Conservation (phyloP, 352 stramenopile species). For the Pythium pyrilobum region DNA sequence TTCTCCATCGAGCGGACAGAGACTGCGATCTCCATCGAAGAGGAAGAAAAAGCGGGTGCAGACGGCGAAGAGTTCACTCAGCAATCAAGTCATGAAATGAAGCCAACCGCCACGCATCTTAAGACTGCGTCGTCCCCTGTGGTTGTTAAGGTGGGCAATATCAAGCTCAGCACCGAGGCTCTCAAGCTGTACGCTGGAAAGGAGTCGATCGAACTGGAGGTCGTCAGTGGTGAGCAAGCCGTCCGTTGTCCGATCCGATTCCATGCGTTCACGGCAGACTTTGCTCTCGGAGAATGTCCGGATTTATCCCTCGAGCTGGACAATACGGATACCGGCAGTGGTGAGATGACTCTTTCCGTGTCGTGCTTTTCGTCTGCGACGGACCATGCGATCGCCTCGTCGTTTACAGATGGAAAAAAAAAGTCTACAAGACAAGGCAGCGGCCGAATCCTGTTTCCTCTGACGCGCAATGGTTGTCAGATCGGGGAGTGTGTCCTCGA, state of each 20-base stretch:
- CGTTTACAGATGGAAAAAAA: neutral
- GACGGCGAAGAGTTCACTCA: neutral
- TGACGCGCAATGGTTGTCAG: neutral
- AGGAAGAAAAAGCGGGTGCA: neutral
- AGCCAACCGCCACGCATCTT: too few relatives aligned
- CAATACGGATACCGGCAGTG: neutral
- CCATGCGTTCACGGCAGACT: slow-evolving; percentile 30
- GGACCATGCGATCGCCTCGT: slow-evolving; percentile 9
- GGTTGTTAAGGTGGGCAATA: slow-evolving; percentile 25
- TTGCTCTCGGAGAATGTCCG: slow-evolving; percentile 31
- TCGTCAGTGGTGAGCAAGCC: slow-evolving; percentile 20
- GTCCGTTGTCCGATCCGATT: slow-evolving; percentile 23
- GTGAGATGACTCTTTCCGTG: neutral
- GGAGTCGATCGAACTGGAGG: slow-evolving; percentile 36
- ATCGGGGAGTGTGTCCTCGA: slow-evolving; percentile 11
- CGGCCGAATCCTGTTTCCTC: neutral
- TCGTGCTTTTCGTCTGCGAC: slow-evolving; percentile 10
- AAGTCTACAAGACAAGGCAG: neutral
- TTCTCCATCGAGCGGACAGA: slow-evolving; percentile 12
- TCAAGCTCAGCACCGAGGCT: slow-evolving; percentile 22
- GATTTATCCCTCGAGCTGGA: slow-evolving; percentile 5
- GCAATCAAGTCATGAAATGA: neutral
- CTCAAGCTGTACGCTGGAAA: slow-evolving; percentile 26
- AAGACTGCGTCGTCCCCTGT: too few relatives aligned
- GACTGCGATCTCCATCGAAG: neutral